These are phyloP conservation scores for Pythium apleroticum DNA, from an alignment of 352 stramenopile genomes.

Conservation along the genomic window DNA sequence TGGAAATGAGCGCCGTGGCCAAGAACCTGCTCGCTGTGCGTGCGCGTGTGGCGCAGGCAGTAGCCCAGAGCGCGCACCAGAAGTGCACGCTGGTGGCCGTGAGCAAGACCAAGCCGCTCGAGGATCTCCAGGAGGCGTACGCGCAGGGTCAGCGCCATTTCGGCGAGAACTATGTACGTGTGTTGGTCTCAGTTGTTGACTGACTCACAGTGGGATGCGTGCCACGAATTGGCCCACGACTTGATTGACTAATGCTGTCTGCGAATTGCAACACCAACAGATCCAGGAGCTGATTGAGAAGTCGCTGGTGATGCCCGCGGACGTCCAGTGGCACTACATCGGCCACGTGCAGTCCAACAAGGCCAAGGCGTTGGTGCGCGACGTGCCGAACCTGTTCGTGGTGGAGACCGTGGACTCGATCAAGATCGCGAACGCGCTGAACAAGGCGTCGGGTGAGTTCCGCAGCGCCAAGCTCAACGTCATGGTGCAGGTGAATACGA, in stretches of 20 bases:
- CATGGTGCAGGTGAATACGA: slow-evolving; percentile 98
- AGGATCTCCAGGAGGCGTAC: slow-evolving; percentile 88
- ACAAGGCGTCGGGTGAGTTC: slow-evolving; percentile 81
- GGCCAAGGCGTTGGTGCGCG: slow-evolving; percentile 88
- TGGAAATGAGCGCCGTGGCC: slow-evolving; percentile 31
- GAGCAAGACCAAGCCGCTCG: slow-evolving; percentile 94
- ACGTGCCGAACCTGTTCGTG: slow-evolving; percentile 92
- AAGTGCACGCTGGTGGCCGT: slow-evolving; percentile 89
- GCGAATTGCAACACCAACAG: slow-evolving; percentile 24
- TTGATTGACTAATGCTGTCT: neutral
- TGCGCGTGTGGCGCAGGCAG: slow-evolving; percentile 54
- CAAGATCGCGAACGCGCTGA: slow-evolving; percentile 97
- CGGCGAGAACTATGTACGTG: slow-evolving; percentile 98
- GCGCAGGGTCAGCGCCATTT: slow-evolving; percentile 93
- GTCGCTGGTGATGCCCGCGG: slow-evolving; percentile 75
- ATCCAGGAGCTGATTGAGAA: slow-evolving; percentile 98
- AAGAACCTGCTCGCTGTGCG: slow-evolving; percentile 66
- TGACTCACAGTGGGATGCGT: slow-evolving; percentile 12
- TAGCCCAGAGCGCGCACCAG: slow-evolving; percentile 55
- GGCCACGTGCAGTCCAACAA: slow-evolving; percentile 99
- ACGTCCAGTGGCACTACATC: slow-evolving; percentile 98
- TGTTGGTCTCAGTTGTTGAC: slow-evolving; percentile 2
- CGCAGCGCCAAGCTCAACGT: slow-evolving; percentile 85
- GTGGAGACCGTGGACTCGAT: slow-evolving; percentile 96
- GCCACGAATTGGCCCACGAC: neutral